These are phyloP conservation scores for Plasmodium ovale DNA, from an alignment of 169 alveolate species.

Conservation along the genomic window DNA sequence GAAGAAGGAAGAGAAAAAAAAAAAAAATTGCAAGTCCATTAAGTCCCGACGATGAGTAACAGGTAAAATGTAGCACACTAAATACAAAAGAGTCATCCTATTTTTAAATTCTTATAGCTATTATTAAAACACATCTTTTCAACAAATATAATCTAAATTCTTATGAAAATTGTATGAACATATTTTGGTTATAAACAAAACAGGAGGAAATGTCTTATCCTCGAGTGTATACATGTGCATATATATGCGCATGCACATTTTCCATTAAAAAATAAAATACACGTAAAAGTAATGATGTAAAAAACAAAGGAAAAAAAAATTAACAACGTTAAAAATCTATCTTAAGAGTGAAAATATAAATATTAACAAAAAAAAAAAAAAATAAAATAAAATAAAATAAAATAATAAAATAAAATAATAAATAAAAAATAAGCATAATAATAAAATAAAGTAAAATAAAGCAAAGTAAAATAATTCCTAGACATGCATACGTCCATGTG, in stretches of 20 bases:
- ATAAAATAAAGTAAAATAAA: not conserved
- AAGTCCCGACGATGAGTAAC: too few species aligned
- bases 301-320: slow-evolving; percentile 14
- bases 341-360: slow-evolving; percentile 20
- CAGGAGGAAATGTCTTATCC: too few species aligned
- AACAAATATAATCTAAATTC: slow-evolving; percentile 10
- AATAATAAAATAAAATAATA: not conserved
- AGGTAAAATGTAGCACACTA: too few species aligned
- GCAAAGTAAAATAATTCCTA: too few species aligned
- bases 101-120: slow-evolving; percentile 8
- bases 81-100: too few species aligned
- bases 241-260: too few species aligned
- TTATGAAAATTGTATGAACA: not conserved
- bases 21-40: too few species aligned
- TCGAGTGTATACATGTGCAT: not conserved
- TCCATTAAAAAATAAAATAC: slow-evolving; percentile 3
- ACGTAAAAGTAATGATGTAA: too few species aligned
- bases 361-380: slow-evolving; percentile 16
- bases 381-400: slow-evolving; percentile 10
- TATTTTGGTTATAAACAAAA: not conserved
- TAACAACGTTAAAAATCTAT: slow-evolving; percentile 32
- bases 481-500: too few species aligned
- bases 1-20: too few species aligned
- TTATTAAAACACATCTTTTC: slow-evolving; percentile 10
- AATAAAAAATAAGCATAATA: not conserved